Percentiles rank a stretch among this genome's conserved stretches.
phyloP scores from a whole-genome alignment of 129 eudicot species.

The Cynara cardunculus region DNA sequence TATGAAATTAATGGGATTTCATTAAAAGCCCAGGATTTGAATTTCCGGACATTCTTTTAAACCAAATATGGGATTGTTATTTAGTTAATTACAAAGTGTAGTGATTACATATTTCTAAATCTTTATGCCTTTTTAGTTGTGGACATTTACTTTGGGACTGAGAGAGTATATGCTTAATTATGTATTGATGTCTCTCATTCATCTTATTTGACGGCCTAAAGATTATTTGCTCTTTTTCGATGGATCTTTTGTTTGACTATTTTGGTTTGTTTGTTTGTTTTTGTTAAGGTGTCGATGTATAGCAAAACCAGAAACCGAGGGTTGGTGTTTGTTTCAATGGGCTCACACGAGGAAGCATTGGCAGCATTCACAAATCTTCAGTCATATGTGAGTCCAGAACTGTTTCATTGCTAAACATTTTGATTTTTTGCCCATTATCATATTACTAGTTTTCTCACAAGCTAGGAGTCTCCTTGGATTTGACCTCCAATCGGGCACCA shows the following conservation, averaged over 20 bases:
- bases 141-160: background rate
- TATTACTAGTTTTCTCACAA: background rate
- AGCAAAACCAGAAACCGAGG: slow-evolving; percentile 79
- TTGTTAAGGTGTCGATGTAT: slow-evolving; percentile 68
- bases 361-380: slow-evolving; percentile 72
- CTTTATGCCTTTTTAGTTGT: background rate
- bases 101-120: background rate
- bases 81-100: background rate
- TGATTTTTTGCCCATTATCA: background rate
- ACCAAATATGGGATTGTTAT: background rate
- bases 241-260: slow-evolving; percentile 6
- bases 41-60: too few species aligned
- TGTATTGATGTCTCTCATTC: background rate
- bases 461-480: too few species aligned
- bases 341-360: slow-evolving; percentile 79
- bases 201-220: background rate
- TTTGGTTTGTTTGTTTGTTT: slow-evolving; percentile 17
- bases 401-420: background rate
- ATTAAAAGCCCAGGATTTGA: too few species aligned
- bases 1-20: too few species aligned
- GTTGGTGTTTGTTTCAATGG: slow-evolving; percentile 82
- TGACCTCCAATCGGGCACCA: too few species aligned
- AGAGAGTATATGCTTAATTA: background rate
- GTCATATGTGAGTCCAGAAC: slow-evolving; percentile 51
- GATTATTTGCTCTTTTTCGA: background rate